Conservation (phyloP, 139 green algal genomes). For the Closterium sp. region DNA sequence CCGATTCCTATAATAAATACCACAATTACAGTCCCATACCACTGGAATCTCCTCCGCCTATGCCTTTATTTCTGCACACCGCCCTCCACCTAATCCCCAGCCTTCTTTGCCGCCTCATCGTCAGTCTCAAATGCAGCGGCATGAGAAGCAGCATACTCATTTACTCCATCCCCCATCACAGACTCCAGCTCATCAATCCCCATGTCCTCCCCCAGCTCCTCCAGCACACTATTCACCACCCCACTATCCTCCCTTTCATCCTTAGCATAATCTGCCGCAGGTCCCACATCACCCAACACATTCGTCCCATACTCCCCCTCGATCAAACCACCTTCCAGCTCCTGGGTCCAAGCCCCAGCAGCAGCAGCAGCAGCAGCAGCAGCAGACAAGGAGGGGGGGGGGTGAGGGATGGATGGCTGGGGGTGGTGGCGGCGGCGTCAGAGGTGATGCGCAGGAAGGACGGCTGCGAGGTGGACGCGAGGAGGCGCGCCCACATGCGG, state of each 20-base stretch:
- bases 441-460: conserved; percentile 19
- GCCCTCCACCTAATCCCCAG: background rate
- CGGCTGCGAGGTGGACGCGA: conserved; percentile 47
- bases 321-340: background rate
- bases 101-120: background rate
- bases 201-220: background rate
- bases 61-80: background rate
- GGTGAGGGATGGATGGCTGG: too few species aligned
- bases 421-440: background rate
- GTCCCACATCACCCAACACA: background rate
- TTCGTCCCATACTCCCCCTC: background rate
- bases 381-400: too few species aligned
- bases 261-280: background rate
- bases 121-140: background rate
- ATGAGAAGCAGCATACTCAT: background rate
- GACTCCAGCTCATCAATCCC: background rate
- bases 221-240: background rate
- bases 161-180: background rate
- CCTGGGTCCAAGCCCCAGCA: background rate
- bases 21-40: too few species aligned
- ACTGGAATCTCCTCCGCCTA: background rate
- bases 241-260: background rate
- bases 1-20: too few species aligned
- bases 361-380: background rate
- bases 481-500: conserved; percentile 52